Evolutionary conservation across 2,329 filamentous ascomycete species (phyloP).

Genomic region (Fusarium sp.): DNA sequence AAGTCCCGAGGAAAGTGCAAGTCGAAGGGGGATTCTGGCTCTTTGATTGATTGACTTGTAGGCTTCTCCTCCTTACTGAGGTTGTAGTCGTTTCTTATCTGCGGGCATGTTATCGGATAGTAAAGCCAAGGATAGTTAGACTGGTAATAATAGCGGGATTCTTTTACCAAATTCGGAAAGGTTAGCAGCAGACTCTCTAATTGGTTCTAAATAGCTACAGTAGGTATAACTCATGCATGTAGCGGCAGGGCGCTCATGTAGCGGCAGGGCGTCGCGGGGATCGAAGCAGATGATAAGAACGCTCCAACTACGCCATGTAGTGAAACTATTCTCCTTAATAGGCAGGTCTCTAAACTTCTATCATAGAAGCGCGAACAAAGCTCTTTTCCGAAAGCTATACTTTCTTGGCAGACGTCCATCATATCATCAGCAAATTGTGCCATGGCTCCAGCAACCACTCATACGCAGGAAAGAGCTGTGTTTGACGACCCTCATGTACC

Average conservation of each 20-base stretch:
- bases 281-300: neutral
- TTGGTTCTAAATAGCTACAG: neutral
- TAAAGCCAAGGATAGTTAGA: neutral
- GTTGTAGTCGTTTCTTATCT: neutral
- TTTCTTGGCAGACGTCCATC: neutral
- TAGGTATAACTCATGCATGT: neutral
- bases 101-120: neutral
- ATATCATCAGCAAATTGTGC: neutral
- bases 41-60: neutral
- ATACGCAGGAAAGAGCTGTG: neutral
- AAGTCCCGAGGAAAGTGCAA: neutral
- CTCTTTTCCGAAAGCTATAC: neutral
- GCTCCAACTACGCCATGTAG: neutral
- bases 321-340: neutral
- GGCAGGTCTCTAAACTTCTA: neutral
- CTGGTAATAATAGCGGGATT: neutral
- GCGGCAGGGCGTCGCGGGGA: neutral
- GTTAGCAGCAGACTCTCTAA: neutral
- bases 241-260: neutral
- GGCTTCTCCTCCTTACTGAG: neutral
- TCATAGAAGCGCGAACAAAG: neutral
- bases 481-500: neutral
- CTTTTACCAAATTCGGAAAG: neutral
- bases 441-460: neutral
- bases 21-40: neutral